Percentiles rank a stretch among this genome's conserved stretches.
Evolutionary conservation across 2,329 filamentous ascomycete species (phyloP).

Genomic region (Lasiodiplodia hormozganensis): DNA sequence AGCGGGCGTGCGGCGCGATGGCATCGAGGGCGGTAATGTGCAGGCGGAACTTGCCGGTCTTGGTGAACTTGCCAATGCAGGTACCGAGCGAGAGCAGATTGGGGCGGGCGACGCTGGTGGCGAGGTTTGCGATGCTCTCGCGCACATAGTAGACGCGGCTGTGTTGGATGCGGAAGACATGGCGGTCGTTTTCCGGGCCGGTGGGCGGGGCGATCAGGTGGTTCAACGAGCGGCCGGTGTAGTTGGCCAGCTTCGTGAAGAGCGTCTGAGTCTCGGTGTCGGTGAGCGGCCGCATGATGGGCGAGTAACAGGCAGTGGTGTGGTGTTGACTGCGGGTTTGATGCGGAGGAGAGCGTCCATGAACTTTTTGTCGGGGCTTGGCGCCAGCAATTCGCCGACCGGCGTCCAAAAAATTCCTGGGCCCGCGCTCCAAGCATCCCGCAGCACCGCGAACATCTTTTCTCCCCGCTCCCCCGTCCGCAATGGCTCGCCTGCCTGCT

Average conservation of each 20-base stretch:
- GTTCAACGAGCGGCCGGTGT: slow-evolving; percentile 86
- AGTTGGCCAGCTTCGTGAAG: slow-evolving; percentile 92
- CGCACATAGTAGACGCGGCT: slow-evolving; percentile 91
- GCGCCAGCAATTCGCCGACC: slow-evolving; percentile 34
- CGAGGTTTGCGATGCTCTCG: slow-evolving; percentile 87
- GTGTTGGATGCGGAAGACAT: slow-evolving; percentile 69
- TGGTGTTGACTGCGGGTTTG: slow-evolving; percentile 14
- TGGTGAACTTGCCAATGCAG: slow-evolving; percentile 78
- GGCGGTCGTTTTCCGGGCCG: slow-evolving; percentile 39
- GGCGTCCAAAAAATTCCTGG: slow-evolving; percentile 18
- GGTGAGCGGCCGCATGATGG: slow-evolving; percentile 77
- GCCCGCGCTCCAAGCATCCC: background rate
- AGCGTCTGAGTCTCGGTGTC: slow-evolving; percentile 80
- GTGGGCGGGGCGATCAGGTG: slow-evolving; percentile 62
- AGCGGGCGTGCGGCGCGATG: slow-evolving; percentile 87
- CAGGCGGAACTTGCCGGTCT: slow-evolving; percentile 92
- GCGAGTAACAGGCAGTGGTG: slow-evolving; percentile 8
- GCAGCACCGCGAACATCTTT: slow-evolving; percentile 11
- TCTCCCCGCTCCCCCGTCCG: slow-evolving; percentile 37
- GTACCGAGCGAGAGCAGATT: slow-evolving; percentile 87
- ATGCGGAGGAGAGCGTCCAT: slow-evolving; percentile 14
- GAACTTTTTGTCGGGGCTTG: slow-evolving; percentile 40
- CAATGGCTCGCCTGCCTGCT: slow-evolving; percentile 45
- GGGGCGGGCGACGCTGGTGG: slow-evolving; percentile 82
- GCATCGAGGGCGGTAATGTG: slow-evolving; percentile 92